phyloP scores from a whole-genome alignment of 345 rosid genomes.

The Physaria fendleri region DNA sequence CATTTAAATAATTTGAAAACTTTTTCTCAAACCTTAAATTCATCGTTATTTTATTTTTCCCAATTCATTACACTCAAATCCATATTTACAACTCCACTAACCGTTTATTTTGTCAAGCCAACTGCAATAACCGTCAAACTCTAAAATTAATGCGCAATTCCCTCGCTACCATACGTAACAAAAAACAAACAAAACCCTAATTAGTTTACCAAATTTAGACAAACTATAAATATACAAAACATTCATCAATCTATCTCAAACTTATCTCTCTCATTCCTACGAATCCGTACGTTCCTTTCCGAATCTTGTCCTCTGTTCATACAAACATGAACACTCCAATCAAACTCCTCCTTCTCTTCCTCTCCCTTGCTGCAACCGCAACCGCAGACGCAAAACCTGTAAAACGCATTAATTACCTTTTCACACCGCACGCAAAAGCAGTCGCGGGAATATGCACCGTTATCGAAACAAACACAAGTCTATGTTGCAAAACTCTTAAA shows the following conservation, averaged over 20 bases:
- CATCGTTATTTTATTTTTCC: neutral
- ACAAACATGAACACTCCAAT: slow-evolving; percentile 23
- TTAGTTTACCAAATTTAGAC: neutral
- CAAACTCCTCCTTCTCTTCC: slow-evolving; percentile 7
- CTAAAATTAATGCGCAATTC: slow-evolving; percentile 13
- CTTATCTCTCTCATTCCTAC: neutral
- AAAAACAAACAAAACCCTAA: neutral
- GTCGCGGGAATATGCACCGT: slow-evolving; percentile 40
- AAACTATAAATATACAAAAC: slow-evolving; percentile 8
- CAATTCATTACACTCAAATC: neutral
- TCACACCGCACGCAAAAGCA: slow-evolving; percentile 38
- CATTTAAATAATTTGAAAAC: neutral
- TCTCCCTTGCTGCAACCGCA: neutral
- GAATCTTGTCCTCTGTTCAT: slow-evolving; percentile 10
- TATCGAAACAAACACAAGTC: slow-evolving; percentile 36
- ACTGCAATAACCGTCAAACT: neutral
- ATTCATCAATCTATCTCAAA: slow-evolving; percentile 4
- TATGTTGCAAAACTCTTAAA: slow-evolving; percentile 43
- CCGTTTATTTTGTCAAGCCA: no score
- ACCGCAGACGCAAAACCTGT: neutral
- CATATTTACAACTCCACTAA: no score
- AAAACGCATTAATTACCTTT: slow-evolving; percentile 21
- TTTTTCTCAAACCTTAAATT: neutral
- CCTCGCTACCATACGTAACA: slow-evolving; percentile 7
- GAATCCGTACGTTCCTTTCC: slow-evolving; percentile 9